Evolutionary conservation across 352 stramenopile species (phyloP).

Genomic region (Sclerospora graminicola): DNA sequence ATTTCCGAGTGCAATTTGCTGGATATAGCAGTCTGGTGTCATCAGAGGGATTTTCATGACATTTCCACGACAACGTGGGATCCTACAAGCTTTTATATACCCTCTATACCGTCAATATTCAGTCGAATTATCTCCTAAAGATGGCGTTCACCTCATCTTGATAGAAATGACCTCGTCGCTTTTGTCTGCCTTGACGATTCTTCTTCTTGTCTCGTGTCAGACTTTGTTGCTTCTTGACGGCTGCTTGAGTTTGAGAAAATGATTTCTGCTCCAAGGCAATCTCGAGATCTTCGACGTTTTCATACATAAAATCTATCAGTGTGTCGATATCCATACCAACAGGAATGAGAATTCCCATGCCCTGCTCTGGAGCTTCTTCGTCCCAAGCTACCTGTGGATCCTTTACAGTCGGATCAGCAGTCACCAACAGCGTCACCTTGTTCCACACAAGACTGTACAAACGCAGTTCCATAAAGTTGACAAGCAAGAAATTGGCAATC

Average conservation of each 20-base stretch:
- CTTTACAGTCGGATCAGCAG: conserved; percentile 23
- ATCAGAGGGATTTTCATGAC: background rate
- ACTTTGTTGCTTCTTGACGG: conserved; percentile 9
- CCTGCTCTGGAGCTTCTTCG: conserved; percentile 32
- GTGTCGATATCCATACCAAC: conserved; percentile 41
- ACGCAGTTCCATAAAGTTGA: conserved; percentile 77
- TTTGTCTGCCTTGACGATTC: conserved; percentile 10
- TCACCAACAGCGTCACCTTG: conserved; percentile 65
- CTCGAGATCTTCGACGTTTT: conserved; percentile 55
- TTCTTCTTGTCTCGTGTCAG: conserved; percentile 15
- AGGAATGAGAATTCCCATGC: conserved; percentile 60
- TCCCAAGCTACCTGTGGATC: conserved; percentile 46
- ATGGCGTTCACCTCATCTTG: conserved; percentile 36
- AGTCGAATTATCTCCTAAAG: conserved; percentile 27
- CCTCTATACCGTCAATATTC: too few relatives aligned
- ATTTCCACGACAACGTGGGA: too few relatives aligned
- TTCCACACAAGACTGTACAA: conserved; percentile 80
- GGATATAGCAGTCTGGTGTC: too few relatives aligned
- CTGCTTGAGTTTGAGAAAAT: conserved; percentile 1
- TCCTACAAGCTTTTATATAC: too few relatives aligned
- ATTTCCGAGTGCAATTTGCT: too few relatives aligned
- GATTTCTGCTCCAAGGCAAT: conserved; percentile 31
- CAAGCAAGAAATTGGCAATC: conserved; percentile 66
- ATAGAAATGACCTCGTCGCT: conserved; percentile 44
- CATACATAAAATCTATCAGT: conserved; percentile 53